A percentile compares a stretch with the other conserved stretches of the same genome.
phyloP scores from a whole-genome alignment of 257 asterid species.

The Capsicum rhomboideum region DNA sequence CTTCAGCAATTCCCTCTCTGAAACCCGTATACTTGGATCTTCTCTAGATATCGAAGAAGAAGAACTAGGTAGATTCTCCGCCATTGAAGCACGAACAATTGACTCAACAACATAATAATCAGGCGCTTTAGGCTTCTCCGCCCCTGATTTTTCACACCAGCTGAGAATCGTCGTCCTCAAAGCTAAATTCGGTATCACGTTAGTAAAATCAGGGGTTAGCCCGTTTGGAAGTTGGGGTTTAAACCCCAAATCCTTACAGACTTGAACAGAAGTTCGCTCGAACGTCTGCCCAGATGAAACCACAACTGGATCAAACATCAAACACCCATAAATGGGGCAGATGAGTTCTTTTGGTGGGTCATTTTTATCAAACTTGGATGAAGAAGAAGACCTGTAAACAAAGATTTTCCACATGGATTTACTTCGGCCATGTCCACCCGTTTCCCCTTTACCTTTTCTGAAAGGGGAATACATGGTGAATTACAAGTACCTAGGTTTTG shows the following conservation, averaged over 20 bases:
- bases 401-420: conserved; percentile 47
- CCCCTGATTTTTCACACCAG: conserved; percentile 58
- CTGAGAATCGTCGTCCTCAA: conserved; percentile 50
- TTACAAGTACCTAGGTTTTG: background rate
- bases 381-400: conserved; percentile 27
- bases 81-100: conserved; percentile 23
- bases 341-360: conserved; percentile 52
- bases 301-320: conserved; percentile 80
- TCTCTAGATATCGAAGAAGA: background rate
- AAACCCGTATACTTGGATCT: conserved; percentile 14
- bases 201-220: conserved; percentile 52
- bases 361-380: conserved; percentile 7
- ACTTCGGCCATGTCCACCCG: conserved; percentile 50
- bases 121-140: conserved; percentile 45
- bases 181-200: conserved; percentile 62
- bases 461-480: conserved; percentile 4
- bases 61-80: background rate
- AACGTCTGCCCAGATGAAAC: conserved; percentile 85
- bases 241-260: conserved; percentile 49
- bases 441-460: conserved; percentile 9
- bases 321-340: conserved; percentile 61
- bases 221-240: conserved; percentile 58
- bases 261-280: conserved; percentile 51
- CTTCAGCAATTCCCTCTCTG: conserved; percentile 47
- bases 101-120: conserved; percentile 38